A percentile compares a stretch with the other conserved stretches of the same genome.
Evolutionary conservation across 2,329 filamentous ascomycete genomes (phyloP).

Genomic region (Fusarium protoensiforme): DNA sequence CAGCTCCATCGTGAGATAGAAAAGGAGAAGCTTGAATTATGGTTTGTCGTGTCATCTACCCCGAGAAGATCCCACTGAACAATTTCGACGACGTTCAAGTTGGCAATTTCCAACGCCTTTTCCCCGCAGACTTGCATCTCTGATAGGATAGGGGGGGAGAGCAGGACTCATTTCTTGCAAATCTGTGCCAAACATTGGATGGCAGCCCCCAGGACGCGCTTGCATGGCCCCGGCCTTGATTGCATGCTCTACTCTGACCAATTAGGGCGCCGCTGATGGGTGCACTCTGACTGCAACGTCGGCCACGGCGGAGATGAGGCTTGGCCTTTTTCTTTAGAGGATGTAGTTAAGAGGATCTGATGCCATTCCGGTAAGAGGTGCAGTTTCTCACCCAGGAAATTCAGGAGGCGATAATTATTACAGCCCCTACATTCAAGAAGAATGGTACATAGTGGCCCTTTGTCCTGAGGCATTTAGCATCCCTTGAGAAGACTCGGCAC

Average conservation of each 20-base stretch:
- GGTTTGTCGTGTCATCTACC: not conserved
- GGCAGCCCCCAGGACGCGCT: conserved; percentile 10
- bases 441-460: too few relatives aligned
- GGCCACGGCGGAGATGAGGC: conserved; percentile 27
- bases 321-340: conserved; percentile 10
- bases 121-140: conserved; percentile 27
- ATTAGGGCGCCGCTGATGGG: conserved; percentile 10
- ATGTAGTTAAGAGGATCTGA: not conserved
- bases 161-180: not conserved
- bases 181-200: conserved; percentile 15
- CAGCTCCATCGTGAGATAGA: not conserved
- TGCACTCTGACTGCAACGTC: conserved; percentile 15
- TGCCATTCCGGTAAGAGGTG: not conserved
- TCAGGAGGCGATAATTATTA: not conserved
- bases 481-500: not conserved
- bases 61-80: not conserved
- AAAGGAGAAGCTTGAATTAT: not conserved
- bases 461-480: conserved; percentile 11
- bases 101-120: not conserved
- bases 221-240: conserved; percentile 25
- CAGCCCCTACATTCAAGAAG: not conserved
- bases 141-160: not conserved
- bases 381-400: not conserved
- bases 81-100: not conserved
- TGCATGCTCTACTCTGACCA: conserved; percentile 2